Percentiles rank a stretch among this genome's conserved stretches.
Evolutionary conservation across 2,329 filamentous ascomycete genomes (phyloP).

Genomic region (Colletotrichum godetiae): DNA sequence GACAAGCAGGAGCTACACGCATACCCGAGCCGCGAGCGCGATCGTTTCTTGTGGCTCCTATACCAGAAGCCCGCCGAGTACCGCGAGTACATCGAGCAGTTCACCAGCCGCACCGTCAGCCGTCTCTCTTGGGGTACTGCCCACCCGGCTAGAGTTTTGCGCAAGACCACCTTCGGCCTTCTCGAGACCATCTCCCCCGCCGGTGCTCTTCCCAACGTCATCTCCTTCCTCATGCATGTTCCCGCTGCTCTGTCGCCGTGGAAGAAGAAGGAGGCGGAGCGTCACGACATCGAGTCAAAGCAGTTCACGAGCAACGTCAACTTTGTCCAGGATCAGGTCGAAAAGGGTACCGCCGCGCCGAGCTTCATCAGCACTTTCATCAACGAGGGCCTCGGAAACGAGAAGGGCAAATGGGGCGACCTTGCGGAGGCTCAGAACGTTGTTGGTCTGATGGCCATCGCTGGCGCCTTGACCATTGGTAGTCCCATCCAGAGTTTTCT

Average conservation of each 20-base stretch:
- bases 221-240: slow-evolving; percentile 52
- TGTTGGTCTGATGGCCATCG: slow-evolving; percentile 58
- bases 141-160: slow-evolving; percentile 51
- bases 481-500: slow-evolving; percentile 52
- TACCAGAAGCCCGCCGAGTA: slow-evolving; percentile 53
- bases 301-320: slow-evolving; percentile 51
- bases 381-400: slow-evolving; percentile 43
- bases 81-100: slow-evolving; percentile 58
- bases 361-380: slow-evolving; percentile 57
- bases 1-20: slow-evolving; percentile 50
- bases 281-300: slow-evolving; percentile 52
- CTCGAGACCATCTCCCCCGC: slow-evolving; percentile 58
- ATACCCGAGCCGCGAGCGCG: slow-evolving; percentile 57
- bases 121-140: slow-evolving; percentile 58
- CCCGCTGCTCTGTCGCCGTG: slow-evolving; percentile 54
- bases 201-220: slow-evolving; percentile 55
- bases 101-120: slow-evolving; percentile 57
- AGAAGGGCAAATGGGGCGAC: slow-evolving; percentile 42
- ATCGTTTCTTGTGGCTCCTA: slow-evolving; percentile 57
- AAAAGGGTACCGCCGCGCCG: slow-evolving; percentile 47
- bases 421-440: slow-evolving; percentile 55
- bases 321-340: slow-evolving; percentile 48
- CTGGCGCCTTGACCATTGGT: slow-evolving; percentile 56
- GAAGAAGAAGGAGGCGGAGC: slow-evolving; percentile 55
- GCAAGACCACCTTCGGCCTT: slow-evolving; percentile 57